phyloP scores from a whole-genome alignment of 352 stramenopile species.

The Globisporangium middletonii region DNA sequence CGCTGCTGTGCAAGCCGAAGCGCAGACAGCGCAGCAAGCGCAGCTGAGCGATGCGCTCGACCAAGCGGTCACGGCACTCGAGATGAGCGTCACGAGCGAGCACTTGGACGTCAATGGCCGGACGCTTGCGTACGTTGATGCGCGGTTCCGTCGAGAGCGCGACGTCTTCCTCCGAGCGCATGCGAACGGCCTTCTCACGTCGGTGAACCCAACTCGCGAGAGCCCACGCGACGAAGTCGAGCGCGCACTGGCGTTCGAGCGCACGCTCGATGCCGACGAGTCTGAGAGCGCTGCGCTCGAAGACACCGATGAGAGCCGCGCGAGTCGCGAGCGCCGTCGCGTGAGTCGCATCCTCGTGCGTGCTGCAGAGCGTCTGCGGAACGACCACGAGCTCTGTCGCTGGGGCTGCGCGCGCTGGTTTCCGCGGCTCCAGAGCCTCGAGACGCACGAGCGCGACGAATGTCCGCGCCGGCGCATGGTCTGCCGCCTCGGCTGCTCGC shows the following conservation, averaged over 20 bases:
- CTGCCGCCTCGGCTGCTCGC: constrained; percentile 57
- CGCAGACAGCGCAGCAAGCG: constrained; percentile 11
- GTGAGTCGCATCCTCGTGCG: constrained; percentile 50
- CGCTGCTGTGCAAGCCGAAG: background rate
- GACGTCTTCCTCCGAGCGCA: constrained; percentile 42
- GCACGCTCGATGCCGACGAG: constrained; percentile 45
- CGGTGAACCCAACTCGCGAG: constrained; percentile 22
- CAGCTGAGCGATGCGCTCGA: constrained; percentile 29
- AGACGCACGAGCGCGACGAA: constrained; percentile 49
- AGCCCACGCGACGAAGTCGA: constrained; percentile 38
- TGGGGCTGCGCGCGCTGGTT: constrained; percentile 62
- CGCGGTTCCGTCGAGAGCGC: constrained; percentile 48
- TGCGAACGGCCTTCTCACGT: constrained; percentile 33
- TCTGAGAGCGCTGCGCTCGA: constrained; percentile 38
- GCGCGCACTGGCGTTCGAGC: constrained; percentile 24
- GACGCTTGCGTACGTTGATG: constrained; percentile 51
- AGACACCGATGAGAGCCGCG: constrained; percentile 31
- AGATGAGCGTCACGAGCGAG: constrained; percentile 49
- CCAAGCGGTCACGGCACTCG: constrained; percentile 32
- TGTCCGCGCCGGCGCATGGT: constrained; percentile 53
- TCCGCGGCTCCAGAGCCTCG: constrained; percentile 27
- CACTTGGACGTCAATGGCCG: constrained; percentile 36
- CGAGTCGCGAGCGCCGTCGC: constrained; percentile 39
- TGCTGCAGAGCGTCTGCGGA: constrained; percentile 28
- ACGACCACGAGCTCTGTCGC: constrained; percentile 34